These are phyloP conservation scores for Astrocystis sublimbata DNA, from an alignment of 495 filamentous ascomycete species.

Conservation along the genomic window DNA sequence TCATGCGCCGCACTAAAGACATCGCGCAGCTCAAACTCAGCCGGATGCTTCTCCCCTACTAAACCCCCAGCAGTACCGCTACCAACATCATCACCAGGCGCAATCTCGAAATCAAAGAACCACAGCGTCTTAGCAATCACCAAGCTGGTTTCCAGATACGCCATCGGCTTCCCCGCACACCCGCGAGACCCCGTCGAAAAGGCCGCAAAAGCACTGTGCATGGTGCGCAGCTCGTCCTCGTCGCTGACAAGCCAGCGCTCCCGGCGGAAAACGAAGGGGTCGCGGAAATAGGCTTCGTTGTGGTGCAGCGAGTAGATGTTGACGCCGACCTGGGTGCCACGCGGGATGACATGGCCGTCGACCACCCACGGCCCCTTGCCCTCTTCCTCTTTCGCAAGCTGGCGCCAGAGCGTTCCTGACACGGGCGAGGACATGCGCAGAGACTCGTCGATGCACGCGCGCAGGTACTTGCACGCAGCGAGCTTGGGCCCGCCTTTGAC, in stretches of 20 bases:
- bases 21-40: constrained; percentile 43
- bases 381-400: constrained; percentile 16
- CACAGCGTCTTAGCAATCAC: constrained; percentile 32
- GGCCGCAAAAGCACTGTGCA: constrained; percentile 38
- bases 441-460: constrained; percentile 57
- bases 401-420: constrained; percentile 47
- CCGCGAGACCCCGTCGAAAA: constrained; percentile 45
- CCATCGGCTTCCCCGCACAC: constrained; percentile 47
- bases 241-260: constrained; percentile 55
- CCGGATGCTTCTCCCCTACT: constrained; percentile 16
- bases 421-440: constrained; percentile 59
- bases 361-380: constrained; percentile 45
- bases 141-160: constrained; percentile 39
- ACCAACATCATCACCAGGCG: constrained; percentile 11
- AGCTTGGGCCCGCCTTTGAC: constrained; percentile 45
- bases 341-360: constrained; percentile 51
- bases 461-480: constrained; percentile 45
- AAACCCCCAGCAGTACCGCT: neutral
- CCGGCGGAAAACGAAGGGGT: constrained; percentile 51
- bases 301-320: constrained; percentile 59
- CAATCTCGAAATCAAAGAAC: constrained; percentile 31
- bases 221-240: constrained; percentile 13
- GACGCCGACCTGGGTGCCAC: constrained; percentile 54
- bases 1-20: constrained; percentile 39
- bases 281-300: constrained; percentile 54